These are phyloP conservation scores for Glycine latifolia DNA, from an alignment of 306 rosid species.

Conservation along the genomic window DNA sequence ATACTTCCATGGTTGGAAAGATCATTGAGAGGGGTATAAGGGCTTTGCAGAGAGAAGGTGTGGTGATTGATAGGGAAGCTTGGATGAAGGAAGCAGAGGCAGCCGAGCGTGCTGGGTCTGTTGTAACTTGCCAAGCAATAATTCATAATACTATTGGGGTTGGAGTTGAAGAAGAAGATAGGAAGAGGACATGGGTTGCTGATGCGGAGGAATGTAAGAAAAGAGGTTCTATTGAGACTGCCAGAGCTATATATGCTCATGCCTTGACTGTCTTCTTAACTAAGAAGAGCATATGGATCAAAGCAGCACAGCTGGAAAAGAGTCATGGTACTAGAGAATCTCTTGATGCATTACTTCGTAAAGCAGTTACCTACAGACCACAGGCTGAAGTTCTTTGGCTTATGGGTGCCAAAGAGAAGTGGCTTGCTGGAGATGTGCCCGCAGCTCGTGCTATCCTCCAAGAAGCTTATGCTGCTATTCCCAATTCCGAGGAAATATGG, in stretches of 20 bases:
- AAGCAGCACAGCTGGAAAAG: constrained; percentile 95
- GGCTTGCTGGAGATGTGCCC: constrained; percentile 97
- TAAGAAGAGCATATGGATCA: constrained; percentile 95
- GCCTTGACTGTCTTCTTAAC: constrained; percentile 86
- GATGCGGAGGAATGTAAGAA: constrained; percentile 98
- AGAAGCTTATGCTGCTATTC: constrained; percentile 94
- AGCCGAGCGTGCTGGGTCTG: constrained; percentile 85
- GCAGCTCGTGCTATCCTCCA: constrained; percentile 89
- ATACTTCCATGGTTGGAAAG: constrained; percentile 81
- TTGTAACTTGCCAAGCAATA: constrained; percentile 83
- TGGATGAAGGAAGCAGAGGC: constrained; percentile 99
- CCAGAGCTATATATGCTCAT: constrained; percentile 87
- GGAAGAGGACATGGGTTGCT: constrained; percentile 97
- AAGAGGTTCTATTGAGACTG: constrained; percentile 88
- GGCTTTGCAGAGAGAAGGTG: constrained; percentile 83
- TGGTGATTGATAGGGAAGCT: constrained; percentile 80
- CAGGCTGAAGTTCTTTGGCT: constrained; percentile 99
- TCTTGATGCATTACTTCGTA: constrained; percentile 85
- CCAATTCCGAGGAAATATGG: constrained; percentile 95
- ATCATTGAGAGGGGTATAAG: constrained; percentile 89
- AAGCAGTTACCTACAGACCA: constrained; percentile 86
- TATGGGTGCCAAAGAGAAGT: constrained; percentile 97
- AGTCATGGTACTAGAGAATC: constrained; percentile 93
- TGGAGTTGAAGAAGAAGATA: constrained; percentile 95
- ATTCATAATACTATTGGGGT: constrained; percentile 75